phyloP scores from a whole-genome alignment of 2,329 filamentous ascomycete genomes.

The Cladobotryum mycophilum region DNA sequence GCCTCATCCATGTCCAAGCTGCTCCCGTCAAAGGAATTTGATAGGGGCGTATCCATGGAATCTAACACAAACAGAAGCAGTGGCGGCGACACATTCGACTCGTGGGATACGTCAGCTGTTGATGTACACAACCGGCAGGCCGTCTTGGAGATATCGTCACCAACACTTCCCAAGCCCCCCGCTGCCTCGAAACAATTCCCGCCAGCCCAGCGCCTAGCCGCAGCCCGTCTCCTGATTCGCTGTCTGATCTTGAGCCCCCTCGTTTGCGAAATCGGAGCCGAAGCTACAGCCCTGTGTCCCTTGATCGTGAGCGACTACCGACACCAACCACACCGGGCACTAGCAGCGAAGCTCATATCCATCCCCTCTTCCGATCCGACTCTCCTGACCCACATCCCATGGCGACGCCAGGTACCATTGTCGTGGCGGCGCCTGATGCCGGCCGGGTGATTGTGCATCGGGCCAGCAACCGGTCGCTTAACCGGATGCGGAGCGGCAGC shows the following conservation, averaged over 20 bases:
- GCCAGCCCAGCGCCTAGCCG: constrained; percentile 58
- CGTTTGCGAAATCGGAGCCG: constrained; percentile 38
- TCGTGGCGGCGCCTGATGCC: constrained; percentile 63
- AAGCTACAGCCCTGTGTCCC: constrained; percentile 43
- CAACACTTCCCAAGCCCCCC: constrained; percentile 35
- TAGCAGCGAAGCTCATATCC: constrained; percentile 61
- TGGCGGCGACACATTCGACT: constrained; percentile 61
- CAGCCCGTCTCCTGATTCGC: constrained; percentile 56
- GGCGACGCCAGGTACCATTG: constrained; percentile 62
- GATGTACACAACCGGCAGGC: constrained; percentile 56
- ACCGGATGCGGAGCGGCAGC: constrained; percentile 51
- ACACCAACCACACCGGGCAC: constrained; percentile 18
- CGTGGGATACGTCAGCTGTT: constrained; percentile 67
- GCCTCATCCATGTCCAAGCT: constrained; percentile 52
- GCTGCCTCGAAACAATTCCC: constrained; percentile 65
- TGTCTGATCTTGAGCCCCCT: constrained; percentile 52
- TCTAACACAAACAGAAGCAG: constrained; percentile 32
- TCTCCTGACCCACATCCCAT: constrained; percentile 61
- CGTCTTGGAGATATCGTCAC: constrained; percentile 44
- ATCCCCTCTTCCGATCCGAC: constrained; percentile 70
- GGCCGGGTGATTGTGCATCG: constrained; percentile 56
- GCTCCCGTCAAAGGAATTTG: constrained; percentile 37
- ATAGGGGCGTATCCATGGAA: constrained; percentile 43
- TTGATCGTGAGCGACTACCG: constrained; percentile 24
- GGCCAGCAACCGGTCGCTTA: constrained; percentile 44